Conservation (phyloP, 2,329 filamentous ascomycete genomes). For the Cladophialophora bantiana region DNA sequence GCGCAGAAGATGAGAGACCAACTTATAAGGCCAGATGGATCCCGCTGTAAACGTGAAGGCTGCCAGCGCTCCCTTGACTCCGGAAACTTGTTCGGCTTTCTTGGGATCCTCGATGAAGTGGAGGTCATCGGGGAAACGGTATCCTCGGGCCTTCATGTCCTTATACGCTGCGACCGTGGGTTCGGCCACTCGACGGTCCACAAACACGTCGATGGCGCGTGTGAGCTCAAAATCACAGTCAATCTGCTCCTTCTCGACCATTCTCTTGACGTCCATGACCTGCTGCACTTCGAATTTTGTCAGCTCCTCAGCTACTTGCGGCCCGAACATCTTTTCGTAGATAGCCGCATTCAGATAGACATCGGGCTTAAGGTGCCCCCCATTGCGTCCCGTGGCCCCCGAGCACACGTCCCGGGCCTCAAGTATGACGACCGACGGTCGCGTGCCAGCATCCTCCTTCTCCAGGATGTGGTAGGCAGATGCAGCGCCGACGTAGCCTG, state of each 20-base stretch:
- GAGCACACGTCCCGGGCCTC: constrained; percentile 53
- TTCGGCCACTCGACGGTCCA: constrained; percentile 43
- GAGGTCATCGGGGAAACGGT: constrained; percentile 43
- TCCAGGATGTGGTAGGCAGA: constrained; percentile 54
- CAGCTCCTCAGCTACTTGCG: constrained; percentile 49
- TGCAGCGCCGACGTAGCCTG: constrained; percentile 56
- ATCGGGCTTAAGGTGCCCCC: constrained; percentile 55
- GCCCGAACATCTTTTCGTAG: constrained; percentile 45
- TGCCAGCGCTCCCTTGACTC: constrained; percentile 48
- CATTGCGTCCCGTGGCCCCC: constrained; percentile 56
- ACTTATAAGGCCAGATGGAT: constrained; percentile 72
- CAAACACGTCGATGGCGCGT: constrained; percentile 49
- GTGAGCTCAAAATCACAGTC: constrained; percentile 54
- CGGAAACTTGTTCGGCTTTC: constrained; percentile 41
- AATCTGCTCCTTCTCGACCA: constrained; percentile 51
- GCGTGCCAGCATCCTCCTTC: constrained; percentile 26
- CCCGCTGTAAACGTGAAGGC: constrained; percentile 47
- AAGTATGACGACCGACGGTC: constrained; percentile 48
- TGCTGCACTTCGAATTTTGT: constrained; percentile 52
- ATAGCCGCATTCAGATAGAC: constrained; percentile 49
- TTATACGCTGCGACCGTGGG: constrained; percentile 45
- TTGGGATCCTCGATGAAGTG: constrained; percentile 36
- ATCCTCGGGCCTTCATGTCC: constrained; percentile 41
- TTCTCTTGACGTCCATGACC: constrained; percentile 48
- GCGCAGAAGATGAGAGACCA: constrained; percentile 75